phyloP scores from a whole-genome alignment of 2,329 filamentous ascomycete genomes.

The Talaromyces marneffei region DNA sequence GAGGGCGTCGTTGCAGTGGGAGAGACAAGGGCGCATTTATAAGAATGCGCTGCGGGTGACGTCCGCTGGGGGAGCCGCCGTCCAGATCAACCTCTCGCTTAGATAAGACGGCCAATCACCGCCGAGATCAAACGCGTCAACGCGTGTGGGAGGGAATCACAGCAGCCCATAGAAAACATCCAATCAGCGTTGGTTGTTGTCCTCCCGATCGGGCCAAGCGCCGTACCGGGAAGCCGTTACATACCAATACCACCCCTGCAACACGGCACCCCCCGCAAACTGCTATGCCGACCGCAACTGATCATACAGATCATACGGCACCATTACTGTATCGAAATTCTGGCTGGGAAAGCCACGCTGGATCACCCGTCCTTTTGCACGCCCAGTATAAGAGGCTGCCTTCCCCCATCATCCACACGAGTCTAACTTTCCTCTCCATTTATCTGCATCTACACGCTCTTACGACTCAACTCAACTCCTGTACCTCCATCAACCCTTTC shows the following conservation, averaged over 20 bases:
- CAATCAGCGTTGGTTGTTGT: slow-evolving; percentile 14
- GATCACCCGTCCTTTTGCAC: slow-evolving; percentile 40
- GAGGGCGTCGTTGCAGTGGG: slow-evolving; percentile 26
- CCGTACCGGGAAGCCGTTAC: slow-evolving; percentile 20
- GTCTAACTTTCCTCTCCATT: slow-evolving; percentile 16
- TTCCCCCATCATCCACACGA: slow-evolving; percentile 25
- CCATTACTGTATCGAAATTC: slow-evolving; percentile 43
- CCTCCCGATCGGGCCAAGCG: slow-evolving; percentile 26
- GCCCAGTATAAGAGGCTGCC: slow-evolving; percentile 42
- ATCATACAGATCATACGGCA: slow-evolving; percentile 44
- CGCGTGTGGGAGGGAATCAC: slow-evolving; percentile 7
- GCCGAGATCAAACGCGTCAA: slow-evolving; percentile 26
- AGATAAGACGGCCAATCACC: slow-evolving; percentile 38
- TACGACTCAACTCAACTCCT: not conserved
- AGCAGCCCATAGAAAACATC: not conserved
- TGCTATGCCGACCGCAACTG: slow-evolving; percentile 16
- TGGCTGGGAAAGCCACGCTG: slow-evolving; percentile 36
- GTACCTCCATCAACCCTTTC: slow-evolving; percentile 21
- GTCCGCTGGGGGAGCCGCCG: slow-evolving; percentile 34
- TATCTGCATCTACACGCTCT: slow-evolving; percentile 18
- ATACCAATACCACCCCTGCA: slow-evolving; percentile 19
- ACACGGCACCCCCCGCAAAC: slow-evolving; percentile 2
- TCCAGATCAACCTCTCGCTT: slow-evolving; percentile 45
- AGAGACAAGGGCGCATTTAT: slow-evolving; percentile 36
- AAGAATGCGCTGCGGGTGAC: slow-evolving; percentile 40